phyloP scores from a whole-genome alignment of 805 yeast genomes.

The Cyberlindnera veronae region DNA sequence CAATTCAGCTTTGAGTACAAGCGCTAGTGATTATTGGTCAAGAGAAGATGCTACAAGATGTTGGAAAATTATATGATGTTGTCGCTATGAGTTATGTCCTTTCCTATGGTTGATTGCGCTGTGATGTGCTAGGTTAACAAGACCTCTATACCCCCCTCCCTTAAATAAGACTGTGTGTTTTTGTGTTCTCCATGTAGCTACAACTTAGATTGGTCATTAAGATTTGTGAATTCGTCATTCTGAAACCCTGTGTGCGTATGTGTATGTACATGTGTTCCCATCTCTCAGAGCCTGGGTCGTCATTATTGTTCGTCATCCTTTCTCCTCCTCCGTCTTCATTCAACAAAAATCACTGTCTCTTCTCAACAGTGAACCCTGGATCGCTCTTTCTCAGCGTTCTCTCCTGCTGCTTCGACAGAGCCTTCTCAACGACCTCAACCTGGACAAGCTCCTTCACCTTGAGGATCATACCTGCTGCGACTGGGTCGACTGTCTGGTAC shows the following conservation, averaged over 20 bases:
- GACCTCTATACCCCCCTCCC: too few relatives aligned
- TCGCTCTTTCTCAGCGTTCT: conserved; percentile 50
- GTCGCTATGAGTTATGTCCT: too few relatives aligned
- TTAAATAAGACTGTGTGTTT: too few relatives aligned
- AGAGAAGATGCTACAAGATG: too few relatives aligned
- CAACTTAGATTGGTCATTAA: not conserved
- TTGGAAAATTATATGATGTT: too few relatives aligned
- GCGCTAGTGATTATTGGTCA: too few relatives aligned
- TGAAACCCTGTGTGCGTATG: too few relatives aligned
- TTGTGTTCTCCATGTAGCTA: too few relatives aligned
- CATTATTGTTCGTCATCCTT: not conserved
- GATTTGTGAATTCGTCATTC: not conserved
- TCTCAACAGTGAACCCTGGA: conserved; percentile 59
- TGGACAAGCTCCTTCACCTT: conserved; percentile 81
- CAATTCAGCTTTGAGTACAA: conserved; percentile 20
- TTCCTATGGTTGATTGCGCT: too few relatives aligned
- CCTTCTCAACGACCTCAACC: conserved; percentile 66
- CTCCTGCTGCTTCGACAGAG: conserved; percentile 48
- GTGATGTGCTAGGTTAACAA: too few relatives aligned
- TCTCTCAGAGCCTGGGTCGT: too few relatives aligned
- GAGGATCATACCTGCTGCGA: conserved; percentile 81
- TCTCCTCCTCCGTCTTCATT: not conserved
- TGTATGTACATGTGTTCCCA: too few relatives aligned
- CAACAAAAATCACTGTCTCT: conserved; percentile 12
- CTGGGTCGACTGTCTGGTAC: conserved; percentile 70